Percentiles rank a stretch among this genome's conserved stretches.
Conservation (phyloP, 768 basidiomycete genomes). For the Lentinula detonsa region DNA sequence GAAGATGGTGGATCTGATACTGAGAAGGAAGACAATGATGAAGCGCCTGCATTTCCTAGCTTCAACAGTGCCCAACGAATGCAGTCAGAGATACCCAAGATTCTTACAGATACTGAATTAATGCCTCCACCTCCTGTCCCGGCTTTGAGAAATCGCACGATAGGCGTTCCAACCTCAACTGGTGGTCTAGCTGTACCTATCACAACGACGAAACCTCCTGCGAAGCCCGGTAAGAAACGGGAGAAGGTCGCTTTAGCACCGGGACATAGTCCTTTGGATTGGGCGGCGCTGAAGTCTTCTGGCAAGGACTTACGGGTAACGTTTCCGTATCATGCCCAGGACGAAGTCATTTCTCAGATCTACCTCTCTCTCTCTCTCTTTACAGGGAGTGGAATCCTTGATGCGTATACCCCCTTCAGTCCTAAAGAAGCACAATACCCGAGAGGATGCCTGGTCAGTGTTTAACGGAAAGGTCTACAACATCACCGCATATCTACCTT, state of each 20-base stretch:
- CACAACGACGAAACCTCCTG: conserved; percentile 56
- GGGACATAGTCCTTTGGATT: conserved; percentile 89
- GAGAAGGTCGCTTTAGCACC: conserved; percentile 87
- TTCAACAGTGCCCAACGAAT: conserved; percentile 67
- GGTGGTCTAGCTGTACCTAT: conserved; percentile 48
- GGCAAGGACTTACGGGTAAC: conserved; percentile 72
- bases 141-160: conserved; percentile 31
- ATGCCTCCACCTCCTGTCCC: conserved; percentile 54
- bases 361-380: neutral
- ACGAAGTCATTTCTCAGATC: conserved; percentile 10
- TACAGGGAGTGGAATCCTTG: conserved; percentile 65
- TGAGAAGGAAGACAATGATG: conserved; percentile 40
- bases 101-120: conserved; percentile 39
- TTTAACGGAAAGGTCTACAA: conserved; percentile 96
- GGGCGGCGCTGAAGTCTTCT: conserved; percentile 83
- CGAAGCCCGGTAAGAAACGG: conserved; percentile 48
- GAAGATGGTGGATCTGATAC: conserved; percentile 36
- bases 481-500: conserved; percentile 85
- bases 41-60: conserved; percentile 70
- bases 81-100: conserved; percentile 19
- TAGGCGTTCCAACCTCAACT: conserved; percentile 26
- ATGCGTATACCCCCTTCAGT: conserved; percentile 70
- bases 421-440: conserved; percentile 75
- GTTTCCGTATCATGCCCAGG: conserved; percentile 15
- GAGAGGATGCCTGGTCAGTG: conserved; percentile 88